A percentile compares a stretch with the other conserved stretches of the same genome.
phyloP scores from a whole-genome alignment of 805 yeast species.

The Monosporozyma solicola region DNA sequence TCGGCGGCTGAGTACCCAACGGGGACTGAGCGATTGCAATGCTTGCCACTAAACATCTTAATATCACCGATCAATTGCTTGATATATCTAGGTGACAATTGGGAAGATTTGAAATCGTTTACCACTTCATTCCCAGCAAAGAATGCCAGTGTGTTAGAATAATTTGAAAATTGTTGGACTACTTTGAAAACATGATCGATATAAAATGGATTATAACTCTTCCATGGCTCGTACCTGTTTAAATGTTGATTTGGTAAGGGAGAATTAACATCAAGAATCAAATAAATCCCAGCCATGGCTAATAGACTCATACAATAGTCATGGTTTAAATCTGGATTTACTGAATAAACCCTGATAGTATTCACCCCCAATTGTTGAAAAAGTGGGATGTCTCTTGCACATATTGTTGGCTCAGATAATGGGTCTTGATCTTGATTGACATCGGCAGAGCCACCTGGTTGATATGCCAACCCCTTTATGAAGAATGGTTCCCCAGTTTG shows the following conservation, averaged over 20 bases:
- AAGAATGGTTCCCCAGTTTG: constrained; percentile 69
- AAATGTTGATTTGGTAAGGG: constrained; percentile 71
- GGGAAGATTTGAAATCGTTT: constrained; percentile 66
- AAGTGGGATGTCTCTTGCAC: constrained; percentile 74
- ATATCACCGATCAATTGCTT: constrained; percentile 77
- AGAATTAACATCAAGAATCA: constrained; percentile 85
- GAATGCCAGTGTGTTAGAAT: constrained; percentile 82
- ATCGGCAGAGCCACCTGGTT: constrained; percentile 90
- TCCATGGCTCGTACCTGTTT: constrained; percentile 92
- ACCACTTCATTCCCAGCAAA: constrained; percentile 90
- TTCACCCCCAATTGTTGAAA: constrained; percentile 83
- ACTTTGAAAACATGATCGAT: constrained; percentile 68
- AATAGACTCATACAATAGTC: constrained; percentile 85
- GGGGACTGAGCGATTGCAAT: constrained; percentile 63
- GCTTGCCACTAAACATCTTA: constrained; percentile 53
- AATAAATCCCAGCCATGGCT: constrained; percentile 87
- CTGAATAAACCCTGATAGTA: constrained; percentile 79
- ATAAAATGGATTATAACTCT: constrained; percentile 63
- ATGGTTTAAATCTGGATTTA: constrained; percentile 75
- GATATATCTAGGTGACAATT: constrained; percentile 61
- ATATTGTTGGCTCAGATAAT: constrained; percentile 55
- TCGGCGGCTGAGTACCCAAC: constrained; percentile 97
- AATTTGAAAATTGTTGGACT: constrained; percentile 70
- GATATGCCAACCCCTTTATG: constrained; percentile 86
- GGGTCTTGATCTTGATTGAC: constrained; percentile 57